Evolutionary conservation across 169 alveolate species (phyloP).

Genomic region (Plasmodium inui): DNA sequence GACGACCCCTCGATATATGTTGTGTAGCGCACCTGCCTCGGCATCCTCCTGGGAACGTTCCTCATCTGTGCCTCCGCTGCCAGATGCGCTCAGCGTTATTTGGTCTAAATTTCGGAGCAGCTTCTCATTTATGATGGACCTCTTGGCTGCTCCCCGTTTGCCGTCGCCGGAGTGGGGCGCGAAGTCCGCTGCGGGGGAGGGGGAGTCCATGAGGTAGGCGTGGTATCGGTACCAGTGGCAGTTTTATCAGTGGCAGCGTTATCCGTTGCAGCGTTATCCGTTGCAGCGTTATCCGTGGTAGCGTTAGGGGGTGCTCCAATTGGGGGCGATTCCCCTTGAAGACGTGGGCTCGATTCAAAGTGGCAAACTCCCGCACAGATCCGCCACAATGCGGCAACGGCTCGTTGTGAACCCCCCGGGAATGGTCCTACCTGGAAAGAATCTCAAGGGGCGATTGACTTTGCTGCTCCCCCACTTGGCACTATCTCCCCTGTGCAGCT

Average conservation of each 20-base stretch:
- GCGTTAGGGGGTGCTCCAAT: not conserved
- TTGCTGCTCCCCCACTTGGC: not conserved
- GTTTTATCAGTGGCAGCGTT: too few species aligned
- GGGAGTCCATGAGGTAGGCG: not conserved
- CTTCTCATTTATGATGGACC: not conserved
- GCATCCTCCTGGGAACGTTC: not conserved
- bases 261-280: too few species aligned
- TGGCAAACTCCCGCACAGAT: not conserved
- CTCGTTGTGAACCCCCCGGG: not conserved
- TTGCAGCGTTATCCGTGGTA: not conserved
- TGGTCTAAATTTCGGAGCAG: not conserved
- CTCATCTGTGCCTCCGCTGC: not conserved
- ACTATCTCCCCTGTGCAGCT: not conserved
- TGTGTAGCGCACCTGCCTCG: conserved; percentile 28
- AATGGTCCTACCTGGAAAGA: not conserved
- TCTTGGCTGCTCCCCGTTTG: not conserved
- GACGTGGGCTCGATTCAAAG: not conserved
- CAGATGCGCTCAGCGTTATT: not conserved
- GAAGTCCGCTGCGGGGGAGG: not conserved
- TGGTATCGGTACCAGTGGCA: too few species aligned
- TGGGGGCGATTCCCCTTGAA: not conserved
- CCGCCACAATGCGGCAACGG: not conserved
- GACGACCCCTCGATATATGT: conserved; percentile 82
- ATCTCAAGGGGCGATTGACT: not conserved
- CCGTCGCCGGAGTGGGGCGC: not conserved